Base-by-base conservation (phyloP, 805 yeast species). In the Barnettozyma populi region DNA sequence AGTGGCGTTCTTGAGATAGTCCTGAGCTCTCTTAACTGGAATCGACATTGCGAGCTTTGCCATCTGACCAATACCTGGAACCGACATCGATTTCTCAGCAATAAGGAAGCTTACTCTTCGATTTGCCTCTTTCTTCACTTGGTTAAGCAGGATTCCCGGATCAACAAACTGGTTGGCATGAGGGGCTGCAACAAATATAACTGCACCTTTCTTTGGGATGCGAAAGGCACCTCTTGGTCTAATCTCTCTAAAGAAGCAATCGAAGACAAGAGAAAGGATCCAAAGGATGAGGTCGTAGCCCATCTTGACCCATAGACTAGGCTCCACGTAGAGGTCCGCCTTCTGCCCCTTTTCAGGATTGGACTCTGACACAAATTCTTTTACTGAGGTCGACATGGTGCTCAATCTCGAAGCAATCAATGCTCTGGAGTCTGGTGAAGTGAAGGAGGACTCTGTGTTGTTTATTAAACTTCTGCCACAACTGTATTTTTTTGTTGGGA, bases 181-280 rank as follows among this genome's bases (percentile, higher is more conserved):
- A 2, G 98, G 98, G 2, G 97, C 99, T 10, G 94, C 95, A 32
- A 94, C 98, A 52, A 94, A 84, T 46, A 92, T 84, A 8, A 90
- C 83, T 0, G 98, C 92, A 0, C 97, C 97, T 9, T 75, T 65
- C 27, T 75, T 72, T 13, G 86, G 85, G 44, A 80, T 74, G 41
- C 77, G 76, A 67, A 80, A 88, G 1, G 96, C 89, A 1, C 97
- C 97, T 50, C 98, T 75, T 3, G 94, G 81, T 45, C 88, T 75
- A 52, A 92, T 89, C 61, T 90, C 97, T 50, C 98, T 70, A 68
- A 92, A 92, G 70, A 92, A 92, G 40, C 83, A 73, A 56, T 77
- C 76, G 56, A 82, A 80, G 9, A 78, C 72, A 43, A 63, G 55
- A 13, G 69, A 57, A 35, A 80, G 69, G 9, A 71, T 42, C 80